A percentile compares a stretch with the other conserved stretches of the same genome.
These are phyloP conservation scores for Raddia guianensis DNA, from an alignment of 176 grass and related monocot species.

Conservation along the genomic window DNA sequence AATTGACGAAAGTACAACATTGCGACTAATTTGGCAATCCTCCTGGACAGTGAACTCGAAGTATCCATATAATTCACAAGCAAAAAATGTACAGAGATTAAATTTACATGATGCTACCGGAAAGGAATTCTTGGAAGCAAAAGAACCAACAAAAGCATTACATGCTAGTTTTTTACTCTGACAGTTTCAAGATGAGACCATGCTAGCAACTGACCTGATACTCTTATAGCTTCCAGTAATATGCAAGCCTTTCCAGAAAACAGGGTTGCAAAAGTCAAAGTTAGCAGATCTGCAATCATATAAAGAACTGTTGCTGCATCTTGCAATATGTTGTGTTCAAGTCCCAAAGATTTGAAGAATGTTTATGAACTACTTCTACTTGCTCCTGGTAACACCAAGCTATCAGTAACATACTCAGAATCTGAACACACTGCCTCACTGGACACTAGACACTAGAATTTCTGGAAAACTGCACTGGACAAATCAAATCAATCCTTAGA, in stretches of 20 bases:
- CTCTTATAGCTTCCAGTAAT: conserved; percentile 4
- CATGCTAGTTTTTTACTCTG: background rate
- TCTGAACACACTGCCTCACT: background rate
- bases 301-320: background rate
- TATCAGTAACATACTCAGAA: background rate
- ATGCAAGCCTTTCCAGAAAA: background rate
- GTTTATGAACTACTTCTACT: background rate
- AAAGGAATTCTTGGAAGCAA: conserved; percentile 1
- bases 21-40: background rate
- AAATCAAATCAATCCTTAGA: background rate
- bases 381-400: background rate
- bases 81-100: conserved; percentile 26
- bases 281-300: background rate
- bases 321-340: background rate
- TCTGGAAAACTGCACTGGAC: background rate
- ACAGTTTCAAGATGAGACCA: background rate
- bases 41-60: background rate
- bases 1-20: background rate
- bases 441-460: background rate
- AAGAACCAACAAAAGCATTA: background rate
- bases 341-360: background rate
- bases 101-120: conserved; percentile 43
- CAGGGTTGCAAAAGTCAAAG: background rate
- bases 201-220: too few species aligned
- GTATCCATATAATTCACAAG: background rate